Conservation (phyloP, 805 yeast species). For the Debaryomyces tyrocola region DNA sequence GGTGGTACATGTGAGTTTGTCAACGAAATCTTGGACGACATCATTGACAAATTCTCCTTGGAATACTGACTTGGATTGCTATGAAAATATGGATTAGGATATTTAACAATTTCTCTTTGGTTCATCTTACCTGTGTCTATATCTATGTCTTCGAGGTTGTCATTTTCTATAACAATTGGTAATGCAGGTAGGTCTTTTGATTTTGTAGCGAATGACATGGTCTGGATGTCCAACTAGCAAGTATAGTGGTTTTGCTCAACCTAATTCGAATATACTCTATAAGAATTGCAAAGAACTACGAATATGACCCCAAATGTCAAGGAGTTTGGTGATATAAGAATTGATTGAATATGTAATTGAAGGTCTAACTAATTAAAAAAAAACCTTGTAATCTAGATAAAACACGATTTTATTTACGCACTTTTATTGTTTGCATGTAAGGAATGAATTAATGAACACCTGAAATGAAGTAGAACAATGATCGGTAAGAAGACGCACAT, state of each 20-base stretch:
- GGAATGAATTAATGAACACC: not conserved
- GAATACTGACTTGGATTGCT: not conserved
- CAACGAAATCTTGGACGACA: not conserved
- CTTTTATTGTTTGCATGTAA: not conserved
- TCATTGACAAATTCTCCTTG: not conserved
- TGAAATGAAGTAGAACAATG: no score
- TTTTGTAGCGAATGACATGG: slow-evolving; percentile 8
- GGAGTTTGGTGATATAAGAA: not conserved
- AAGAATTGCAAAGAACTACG: not conserved
- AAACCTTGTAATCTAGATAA: not conserved
- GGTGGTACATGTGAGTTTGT: not conserved
- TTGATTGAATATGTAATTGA: not conserved
- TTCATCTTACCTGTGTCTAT: not conserved
- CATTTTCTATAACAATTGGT: slow-evolving; percentile 7
- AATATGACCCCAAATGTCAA: not conserved
- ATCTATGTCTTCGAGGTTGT: slow-evolving; percentile 8
- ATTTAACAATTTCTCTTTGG: not conserved
- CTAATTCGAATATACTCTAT: not conserved
- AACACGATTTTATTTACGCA: not conserved
- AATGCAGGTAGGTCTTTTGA: slow-evolving; percentile 7
- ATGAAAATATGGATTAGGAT: not conserved
- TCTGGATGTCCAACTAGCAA: not conserved
- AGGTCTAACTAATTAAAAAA: not conserved
- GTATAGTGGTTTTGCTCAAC: no score
- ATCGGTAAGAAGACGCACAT: no score